Conservation (phyloP, 306 rosid genomes). For the Cucurbita pepo region DNA sequence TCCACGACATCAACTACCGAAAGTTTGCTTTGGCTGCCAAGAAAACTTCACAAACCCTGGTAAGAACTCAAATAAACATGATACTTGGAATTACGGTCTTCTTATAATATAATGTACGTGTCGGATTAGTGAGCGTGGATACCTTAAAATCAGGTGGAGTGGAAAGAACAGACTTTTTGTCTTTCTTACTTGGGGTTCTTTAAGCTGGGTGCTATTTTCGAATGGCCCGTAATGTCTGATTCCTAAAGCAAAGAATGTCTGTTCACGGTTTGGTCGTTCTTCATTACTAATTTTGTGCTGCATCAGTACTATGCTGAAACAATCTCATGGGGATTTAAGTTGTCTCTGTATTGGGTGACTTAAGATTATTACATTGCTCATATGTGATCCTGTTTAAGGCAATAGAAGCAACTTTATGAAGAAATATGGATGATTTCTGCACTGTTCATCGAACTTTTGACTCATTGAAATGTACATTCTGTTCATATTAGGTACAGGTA, state of each 20-base stretch:
- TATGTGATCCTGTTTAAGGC: neutral
- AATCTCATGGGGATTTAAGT: neutral
- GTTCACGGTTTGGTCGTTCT: neutral
- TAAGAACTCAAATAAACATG: constrained; percentile 19
- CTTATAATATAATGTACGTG: neutral
- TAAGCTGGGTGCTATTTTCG: neutral
- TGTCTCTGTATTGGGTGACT: neutral
- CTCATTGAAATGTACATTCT: neutral
- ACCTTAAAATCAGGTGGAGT: neutral
- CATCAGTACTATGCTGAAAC: neutral
- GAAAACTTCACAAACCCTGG: constrained; percentile 47
- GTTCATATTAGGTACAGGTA: constrained; percentile 41
- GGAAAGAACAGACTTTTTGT: neutral
- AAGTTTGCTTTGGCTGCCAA: constrained; percentile 83
- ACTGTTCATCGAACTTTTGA: neutral
- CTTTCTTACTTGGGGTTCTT: neutral
- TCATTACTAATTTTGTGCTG: neutral
- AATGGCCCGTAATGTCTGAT: neutral
- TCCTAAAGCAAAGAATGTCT: neutral
- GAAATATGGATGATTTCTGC: neutral
- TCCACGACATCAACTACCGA: constrained; percentile 24
- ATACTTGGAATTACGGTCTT: neutral
- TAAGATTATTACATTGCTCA: neutral
- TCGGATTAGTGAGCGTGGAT: neutral
- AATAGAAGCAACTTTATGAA: neutral